Conservation (phyloP, 305 asterid genomes). For the Solanum hybrid region DNA sequence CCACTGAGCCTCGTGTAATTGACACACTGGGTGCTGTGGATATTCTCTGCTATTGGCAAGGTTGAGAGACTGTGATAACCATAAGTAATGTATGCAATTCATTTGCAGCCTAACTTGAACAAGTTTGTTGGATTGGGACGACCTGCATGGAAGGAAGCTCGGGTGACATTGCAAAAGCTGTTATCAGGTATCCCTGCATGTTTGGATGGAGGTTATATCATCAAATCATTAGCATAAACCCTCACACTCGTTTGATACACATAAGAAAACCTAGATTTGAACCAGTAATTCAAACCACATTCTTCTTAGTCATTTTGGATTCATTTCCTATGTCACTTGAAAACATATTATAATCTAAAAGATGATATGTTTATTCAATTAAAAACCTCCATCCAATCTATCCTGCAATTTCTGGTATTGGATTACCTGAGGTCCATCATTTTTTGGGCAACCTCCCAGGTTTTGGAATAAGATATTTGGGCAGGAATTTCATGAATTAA, state of each 20-base stretch:
- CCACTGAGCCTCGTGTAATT: background rate
- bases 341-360: background rate
- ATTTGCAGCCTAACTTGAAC: conserved; percentile 68
- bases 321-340: background rate
- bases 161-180: conserved; percentile 69
- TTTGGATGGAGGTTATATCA: background rate
- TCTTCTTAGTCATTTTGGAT: background rate
- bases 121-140: conserved; percentile 78
- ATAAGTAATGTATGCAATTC: background rate
- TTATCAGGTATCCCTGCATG: conserved; percentile 46
- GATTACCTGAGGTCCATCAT: background rate
- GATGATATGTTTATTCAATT: background rate
- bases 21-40: background rate
- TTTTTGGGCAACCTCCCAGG: background rate
- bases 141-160: conserved; percentile 97
- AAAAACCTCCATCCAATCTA: background rate
- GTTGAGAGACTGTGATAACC: background rate
- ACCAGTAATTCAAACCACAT: background rate
- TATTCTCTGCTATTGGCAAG: background rate
- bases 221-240: background rate
- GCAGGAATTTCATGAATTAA: background rate
- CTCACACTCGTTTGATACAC: background rate
- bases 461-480: background rate
- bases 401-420: background rate
- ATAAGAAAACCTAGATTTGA: background rate